Base-by-base conservation (phyloP, 371 early-diverging fungal species). In the Circinella minor region DNA sequence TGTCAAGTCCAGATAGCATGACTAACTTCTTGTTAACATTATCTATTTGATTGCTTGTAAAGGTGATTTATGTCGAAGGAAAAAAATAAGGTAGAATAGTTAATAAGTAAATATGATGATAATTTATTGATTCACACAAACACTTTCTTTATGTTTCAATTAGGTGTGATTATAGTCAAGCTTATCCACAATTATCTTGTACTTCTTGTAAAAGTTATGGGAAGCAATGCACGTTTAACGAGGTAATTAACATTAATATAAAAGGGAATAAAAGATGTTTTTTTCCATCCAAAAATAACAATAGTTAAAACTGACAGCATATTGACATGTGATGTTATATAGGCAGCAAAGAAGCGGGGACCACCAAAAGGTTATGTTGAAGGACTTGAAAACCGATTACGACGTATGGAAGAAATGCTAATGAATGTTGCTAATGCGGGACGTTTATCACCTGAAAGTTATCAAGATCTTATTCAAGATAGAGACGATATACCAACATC, bases 321-420 rank as follows among this genome's bases (percentile, higher is more conserved):
- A 57, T n/a, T 51, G 8, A 49, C 36, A 61, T 48, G 27, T 62
- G 46, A 20, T n/a, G 15, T 51, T 51, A 51, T 51, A 14, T 51
- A 71, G 71, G 63, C 68, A n/a, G 72, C 72, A 10, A 61, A 63
- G 57, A 83, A 85, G 64, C 75, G 88, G 49, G 88, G 88, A 8
- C 88, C 88, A 36, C 86, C 86, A 4, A 86, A 86, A 65, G 84
- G 70, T 6, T 74, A 70, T 47, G 71, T 74, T 7, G 74, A 74
- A 57, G 65, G 61, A 7, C 46, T 74, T 9, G 74, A 74, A 43
- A 63, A 62, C 34, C 66, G 74, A 18, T 62, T 74, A 61, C 63
- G 60, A n/a, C 67, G 71, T 3, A 70, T 74, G 67, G 74, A 74
- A 43, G 46, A 70, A 59, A 15, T 74, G 37, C 55, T 74, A 10